Conservation (phyloP, 2,329 filamentous ascomycete species). For the Acrocalymma vagum region DNA sequence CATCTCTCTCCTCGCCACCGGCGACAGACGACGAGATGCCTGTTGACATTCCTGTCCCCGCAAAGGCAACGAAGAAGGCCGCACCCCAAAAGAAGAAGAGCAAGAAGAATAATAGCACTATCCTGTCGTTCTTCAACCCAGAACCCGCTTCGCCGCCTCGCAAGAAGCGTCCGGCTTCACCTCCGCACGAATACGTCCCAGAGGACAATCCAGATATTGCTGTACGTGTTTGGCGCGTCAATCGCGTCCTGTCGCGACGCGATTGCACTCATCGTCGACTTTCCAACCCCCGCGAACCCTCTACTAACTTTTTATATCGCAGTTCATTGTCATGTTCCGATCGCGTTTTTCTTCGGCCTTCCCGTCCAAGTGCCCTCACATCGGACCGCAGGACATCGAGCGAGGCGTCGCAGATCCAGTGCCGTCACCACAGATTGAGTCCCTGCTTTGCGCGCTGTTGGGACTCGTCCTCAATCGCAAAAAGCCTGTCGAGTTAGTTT, state of each 20-base stretch:
- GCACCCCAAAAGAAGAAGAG: conserved; percentile 39
- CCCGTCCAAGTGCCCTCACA: conserved; percentile 84
- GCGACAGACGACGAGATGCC: conserved; percentile 66
- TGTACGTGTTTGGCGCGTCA: conserved; percentile 68
- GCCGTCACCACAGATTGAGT: conserved; percentile 86
- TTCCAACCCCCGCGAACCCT: conserved; percentile 28
- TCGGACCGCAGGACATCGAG: conserved; percentile 95
- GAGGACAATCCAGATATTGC: conserved; percentile 93
- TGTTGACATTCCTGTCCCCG: conserved; percentile 29
- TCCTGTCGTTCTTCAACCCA: conserved; percentile 51
- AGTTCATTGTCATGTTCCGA: conserved; percentile 99
- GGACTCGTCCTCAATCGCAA: conserved; percentile 93
- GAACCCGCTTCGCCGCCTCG: conserved; percentile 56
- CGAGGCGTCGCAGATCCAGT: conserved; percentile 78
- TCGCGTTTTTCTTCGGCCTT: conserved; percentile 91
- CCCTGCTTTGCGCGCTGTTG: conserved; percentile 87
- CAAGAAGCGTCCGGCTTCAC: conserved; percentile 84
- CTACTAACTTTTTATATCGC: conserved; percentile 41
- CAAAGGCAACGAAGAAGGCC: conserved; percentile 32
- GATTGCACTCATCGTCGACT: conserved; percentile 26
- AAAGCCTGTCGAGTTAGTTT: conserved; percentile 94
- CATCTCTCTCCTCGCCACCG: conserved; percentile 65
- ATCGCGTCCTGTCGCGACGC: conserved; percentile 46
- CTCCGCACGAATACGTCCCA: conserved; percentile 87
- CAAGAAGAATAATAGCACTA: conserved; percentile 44